Conservation (phyloP, 1,284 basidiomycete species). For the Thecaphora thlaspeos region DNA sequence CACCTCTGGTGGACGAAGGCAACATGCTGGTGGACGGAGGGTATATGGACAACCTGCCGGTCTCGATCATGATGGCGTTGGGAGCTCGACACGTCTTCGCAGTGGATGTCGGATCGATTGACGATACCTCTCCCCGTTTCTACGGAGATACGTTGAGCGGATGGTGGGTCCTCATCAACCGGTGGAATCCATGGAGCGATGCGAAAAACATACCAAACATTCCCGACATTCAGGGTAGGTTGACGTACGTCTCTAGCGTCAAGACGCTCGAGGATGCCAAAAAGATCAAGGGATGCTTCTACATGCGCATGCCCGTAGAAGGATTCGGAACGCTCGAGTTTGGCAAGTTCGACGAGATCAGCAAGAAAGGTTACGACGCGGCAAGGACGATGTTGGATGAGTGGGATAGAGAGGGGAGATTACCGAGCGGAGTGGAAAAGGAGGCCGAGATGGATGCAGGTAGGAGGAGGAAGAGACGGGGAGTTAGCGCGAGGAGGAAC, state of each 20-base stretch:
- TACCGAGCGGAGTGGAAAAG: slow-evolving; percentile 70
- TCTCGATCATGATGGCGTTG: slow-evolving; percentile 85
- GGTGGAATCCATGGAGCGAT: slow-evolving; percentile 68
- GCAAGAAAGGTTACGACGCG: slow-evolving; percentile 76
- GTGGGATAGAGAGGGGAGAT: slow-evolving; percentile 76
- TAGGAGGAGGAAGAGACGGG: slow-evolving; percentile 14
- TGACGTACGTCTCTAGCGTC: slow-evolving; percentile 95
- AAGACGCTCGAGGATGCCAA: slow-evolving; percentile 94
- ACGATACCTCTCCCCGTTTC: slow-evolving; percentile 90
- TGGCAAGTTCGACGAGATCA: slow-evolving; percentile 64
- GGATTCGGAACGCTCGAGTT: slow-evolving; percentile 54
- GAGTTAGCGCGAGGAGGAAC: slow-evolving; percentile 37
- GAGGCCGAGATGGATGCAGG: slow-evolving; percentile 14
- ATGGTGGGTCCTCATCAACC: slow-evolving; percentile 91
- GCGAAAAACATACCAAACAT: slow-evolving; percentile 81
- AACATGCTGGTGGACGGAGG: slow-evolving; percentile 62
- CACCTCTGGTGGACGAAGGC: slow-evolving; percentile 91
- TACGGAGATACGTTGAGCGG: slow-evolving; percentile 96
- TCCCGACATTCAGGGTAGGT: slow-evolving; percentile 90
- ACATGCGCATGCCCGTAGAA: slow-evolving; percentile 87
- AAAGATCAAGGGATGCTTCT: slow-evolving; percentile 78
- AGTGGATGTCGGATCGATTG: slow-evolving; percentile 88
- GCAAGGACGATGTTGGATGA: slow-evolving; percentile 72
- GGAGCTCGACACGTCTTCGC: slow-evolving; percentile 92
- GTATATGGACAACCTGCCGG: slow-evolving; percentile 61